Conservation (phyloP, 192 early-diverging fungal genomes). For the Backusella sp. region DNA sequence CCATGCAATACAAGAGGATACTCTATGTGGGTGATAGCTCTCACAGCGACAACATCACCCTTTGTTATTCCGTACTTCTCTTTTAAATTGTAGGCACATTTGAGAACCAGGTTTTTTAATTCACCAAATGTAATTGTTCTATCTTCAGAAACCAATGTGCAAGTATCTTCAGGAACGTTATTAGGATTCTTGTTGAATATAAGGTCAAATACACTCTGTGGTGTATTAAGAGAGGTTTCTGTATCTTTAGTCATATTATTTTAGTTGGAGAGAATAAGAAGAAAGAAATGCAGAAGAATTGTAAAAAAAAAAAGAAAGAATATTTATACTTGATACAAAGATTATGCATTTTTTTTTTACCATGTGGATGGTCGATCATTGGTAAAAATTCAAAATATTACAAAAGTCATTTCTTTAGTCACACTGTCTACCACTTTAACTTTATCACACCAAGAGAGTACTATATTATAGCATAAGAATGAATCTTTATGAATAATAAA, state of each 20-base stretch:
- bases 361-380: neutral
- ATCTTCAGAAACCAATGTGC: neutral
- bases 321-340: neutral
- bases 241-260: neutral
- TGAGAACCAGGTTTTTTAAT: neutral
- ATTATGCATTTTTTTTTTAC: neutral
- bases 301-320: neutral
- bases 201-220: neutral
- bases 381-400: neutral
- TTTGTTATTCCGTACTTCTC: neutral
- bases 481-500: neutral
- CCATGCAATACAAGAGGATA: neutral
- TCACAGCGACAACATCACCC: neutral
- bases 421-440: neutral
- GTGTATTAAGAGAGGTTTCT: neutral
- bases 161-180: neutral
- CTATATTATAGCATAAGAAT: neutral
- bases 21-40: neutral
- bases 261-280: neutral
- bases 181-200: neutral
- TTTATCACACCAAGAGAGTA: no score
- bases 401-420: neutral
- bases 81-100: neutral
- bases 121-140: neutral
- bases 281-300: neutral